phyloP scores from a whole-genome alignment of 2,329 filamentous ascomycete species.

The Pseudocercospora eumusae region DNA sequence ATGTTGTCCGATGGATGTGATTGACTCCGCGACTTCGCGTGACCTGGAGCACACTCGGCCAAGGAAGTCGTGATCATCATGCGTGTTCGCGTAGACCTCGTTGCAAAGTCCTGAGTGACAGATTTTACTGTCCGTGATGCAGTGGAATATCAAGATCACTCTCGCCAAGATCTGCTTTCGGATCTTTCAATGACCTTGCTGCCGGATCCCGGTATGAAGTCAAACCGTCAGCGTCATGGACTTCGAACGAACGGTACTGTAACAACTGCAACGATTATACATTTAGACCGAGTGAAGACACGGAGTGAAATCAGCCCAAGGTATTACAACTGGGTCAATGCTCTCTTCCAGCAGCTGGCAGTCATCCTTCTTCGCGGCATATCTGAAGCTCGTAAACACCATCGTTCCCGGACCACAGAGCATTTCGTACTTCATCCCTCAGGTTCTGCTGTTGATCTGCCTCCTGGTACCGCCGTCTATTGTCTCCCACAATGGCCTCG shows the following conservation, averaged over 20 bases:
- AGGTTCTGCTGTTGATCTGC: constrained; percentile 31
- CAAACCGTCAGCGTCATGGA: not conserved
- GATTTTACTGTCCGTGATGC: not conserved
- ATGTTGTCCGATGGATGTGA: not conserved
- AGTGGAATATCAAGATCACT: too few species aligned
- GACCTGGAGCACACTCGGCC: not conserved
- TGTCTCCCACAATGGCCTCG: constrained; percentile 28
- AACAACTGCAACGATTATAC: not conserved
- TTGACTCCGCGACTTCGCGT: not conserved
- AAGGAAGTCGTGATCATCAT: not conserved
- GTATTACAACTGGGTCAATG: not conserved
- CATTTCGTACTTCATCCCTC: constrained; percentile 34
- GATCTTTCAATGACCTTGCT: too few species aligned
- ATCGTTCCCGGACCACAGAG: constrained; percentile 36
- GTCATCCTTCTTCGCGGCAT: not conserved
- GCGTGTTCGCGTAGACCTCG: not conserved
- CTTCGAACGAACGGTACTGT: not conserved
- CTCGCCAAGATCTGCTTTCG: too few species aligned
- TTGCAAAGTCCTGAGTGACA: not conserved
- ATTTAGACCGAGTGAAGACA: not conserved
- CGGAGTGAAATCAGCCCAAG: not conserved
- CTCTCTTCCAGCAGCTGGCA: not conserved
- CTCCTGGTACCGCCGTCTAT: constrained; percentile 32
- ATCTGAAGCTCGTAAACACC: constrained; percentile 4
- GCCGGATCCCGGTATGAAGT: not conserved